These are phyloP conservation scores for Russula virescens DNA, from an alignment of 768 basidiomycete genomes.

Conservation along the genomic window DNA sequence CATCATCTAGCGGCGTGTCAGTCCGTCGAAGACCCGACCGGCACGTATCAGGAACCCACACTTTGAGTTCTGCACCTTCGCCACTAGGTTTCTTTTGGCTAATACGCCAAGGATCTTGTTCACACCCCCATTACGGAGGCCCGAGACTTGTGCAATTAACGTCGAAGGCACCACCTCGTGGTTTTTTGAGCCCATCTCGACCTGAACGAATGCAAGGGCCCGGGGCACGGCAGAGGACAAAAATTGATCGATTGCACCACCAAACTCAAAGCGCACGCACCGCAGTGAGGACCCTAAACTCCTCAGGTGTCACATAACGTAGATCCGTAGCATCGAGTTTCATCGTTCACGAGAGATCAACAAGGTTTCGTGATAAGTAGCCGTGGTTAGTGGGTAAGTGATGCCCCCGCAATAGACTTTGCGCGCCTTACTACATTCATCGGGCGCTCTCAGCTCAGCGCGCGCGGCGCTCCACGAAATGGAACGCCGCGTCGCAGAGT, in stretches of 20 bases:
- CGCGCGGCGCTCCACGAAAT: constrained; percentile 9
- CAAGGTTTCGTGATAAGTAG: constrained; percentile 1
- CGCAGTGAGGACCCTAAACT: constrained; percentile 94
- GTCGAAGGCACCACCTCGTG: constrained; percentile 91
- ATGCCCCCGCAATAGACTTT: background rate
- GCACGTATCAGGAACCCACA: constrained; percentile 47
- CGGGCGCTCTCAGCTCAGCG: background rate
- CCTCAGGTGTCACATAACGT: constrained; percentile 85
- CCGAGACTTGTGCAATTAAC: constrained; percentile 88
- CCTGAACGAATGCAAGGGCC: constrained; percentile 41
- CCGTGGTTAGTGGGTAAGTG: background rate
- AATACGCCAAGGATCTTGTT: constrained; percentile 88
- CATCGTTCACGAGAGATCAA: constrained; percentile 43
- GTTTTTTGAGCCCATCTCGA: constrained; percentile 97
- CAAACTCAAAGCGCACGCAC: constrained; percentile 35
- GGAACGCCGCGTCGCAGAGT: no score
- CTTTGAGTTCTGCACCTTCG: constrained; percentile 85
- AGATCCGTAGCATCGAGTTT: constrained; percentile 94
- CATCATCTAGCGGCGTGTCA: constrained; percentile 63
- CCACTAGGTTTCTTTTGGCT: constrained; percentile 87
- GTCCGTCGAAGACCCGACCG: background rate
- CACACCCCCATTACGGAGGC: constrained; percentile 86
- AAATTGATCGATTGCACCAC: background rate
- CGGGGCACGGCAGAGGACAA: no score
- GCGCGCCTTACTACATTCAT: background rate